phyloP scores from a whole-genome alignment of 805 yeast species.

The Teunomyces tritomae region DNA sequence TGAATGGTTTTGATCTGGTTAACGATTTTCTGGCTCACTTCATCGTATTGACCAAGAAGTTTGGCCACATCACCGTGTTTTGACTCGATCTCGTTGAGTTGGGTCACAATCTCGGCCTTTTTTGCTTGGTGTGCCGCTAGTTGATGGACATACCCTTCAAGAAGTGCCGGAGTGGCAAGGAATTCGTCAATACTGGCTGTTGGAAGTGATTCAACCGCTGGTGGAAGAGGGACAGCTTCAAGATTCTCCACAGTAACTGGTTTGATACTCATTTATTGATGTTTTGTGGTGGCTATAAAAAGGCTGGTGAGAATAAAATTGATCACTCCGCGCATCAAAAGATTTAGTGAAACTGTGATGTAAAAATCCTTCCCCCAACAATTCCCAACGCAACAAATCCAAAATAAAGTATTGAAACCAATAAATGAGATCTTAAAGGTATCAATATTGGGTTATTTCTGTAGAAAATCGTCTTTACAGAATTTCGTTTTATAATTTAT shows the following conservation, averaged over 20 bases:
- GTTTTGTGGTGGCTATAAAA: background rate
- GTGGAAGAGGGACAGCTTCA: constrained; percentile 27
- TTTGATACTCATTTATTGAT: background rate
- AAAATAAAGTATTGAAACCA: too few relatives aligned
- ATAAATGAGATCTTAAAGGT: too few relatives aligned
- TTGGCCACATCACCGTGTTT: constrained; percentile 2
- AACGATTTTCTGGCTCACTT: constrained; percentile 19
- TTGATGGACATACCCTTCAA: constrained; percentile 30
- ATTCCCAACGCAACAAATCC: too few relatives aligned
- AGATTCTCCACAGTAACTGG: constrained; percentile 10
- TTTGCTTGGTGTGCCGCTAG: constrained; percentile 19
- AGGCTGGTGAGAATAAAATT: background rate
- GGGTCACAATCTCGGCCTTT: constrained; percentile 9
- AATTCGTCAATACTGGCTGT: constrained; percentile 22
- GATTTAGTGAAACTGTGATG: background rate
- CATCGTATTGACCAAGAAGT: constrained; percentile 25
- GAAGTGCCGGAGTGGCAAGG: constrained; percentile 23
- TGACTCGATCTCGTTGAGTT: constrained; percentile 10
- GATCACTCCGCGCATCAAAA: background rate
- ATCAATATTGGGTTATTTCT: too few relatives aligned
- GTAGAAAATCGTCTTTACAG: too few relatives aligned
- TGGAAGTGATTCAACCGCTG: constrained; percentile 30
- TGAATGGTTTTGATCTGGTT: constrained; percentile 23
- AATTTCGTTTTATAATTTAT: too few relatives aligned
- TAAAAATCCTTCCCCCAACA: background rate